Base-by-base conservation (phyloP, 2,329 filamentous ascomycete genomes). In the Fusarium vanettenii region DNA sequence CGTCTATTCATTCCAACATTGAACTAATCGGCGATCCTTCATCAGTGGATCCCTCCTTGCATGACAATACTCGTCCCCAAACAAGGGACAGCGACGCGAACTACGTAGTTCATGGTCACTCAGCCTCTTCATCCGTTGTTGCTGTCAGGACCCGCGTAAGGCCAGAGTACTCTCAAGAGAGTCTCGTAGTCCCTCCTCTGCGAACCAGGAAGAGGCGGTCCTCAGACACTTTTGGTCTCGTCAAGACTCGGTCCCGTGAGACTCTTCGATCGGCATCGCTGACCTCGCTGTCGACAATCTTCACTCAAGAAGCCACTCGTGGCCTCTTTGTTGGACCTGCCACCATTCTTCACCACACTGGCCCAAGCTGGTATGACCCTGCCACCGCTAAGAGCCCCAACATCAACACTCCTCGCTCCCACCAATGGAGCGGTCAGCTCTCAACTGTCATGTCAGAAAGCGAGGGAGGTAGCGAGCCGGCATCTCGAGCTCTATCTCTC, bases 391-490 rank as follows among this genome's bases (percentile, higher is more conserved):
- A 69, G 29, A 64, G 70, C 31, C 63, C 79, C 18, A 69, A 74
- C 10, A 64, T 41, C 20, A 59, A 65, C 31, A 45, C 68, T 55
- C 48, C 71, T 56, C 81, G 85, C 68, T 85, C 87, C 65, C 89
- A 91, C 78, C 89, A 89, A 86, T 92, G 90, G 89, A 91, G 89
- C 81, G 88, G 89, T 52, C 89, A 91, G 80, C 85, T 92, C 48
- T 92, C 91, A 43, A 91, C 90, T 52, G 90, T 92, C 70, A 84
- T 88, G 81, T 92, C 90, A 37, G 90, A 91, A 79, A 89, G 88
- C 78, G 90, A 92, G 72, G 85, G 82, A 50, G 85, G 82, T 39
- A 90, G 87, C 78, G 83, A 87, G 35, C 84, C 85, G 43, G 84
- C 82, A 18, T 89, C 89, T 25, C 86, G 86, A 14, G 85, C 87